Percentiles rank a stretch among this genome's conserved stretches.
These are phyloP conservation scores for Nyctanthes arbortristis DNA, from an alignment of 257 asterid species.

Conservation along the genomic window DNA sequence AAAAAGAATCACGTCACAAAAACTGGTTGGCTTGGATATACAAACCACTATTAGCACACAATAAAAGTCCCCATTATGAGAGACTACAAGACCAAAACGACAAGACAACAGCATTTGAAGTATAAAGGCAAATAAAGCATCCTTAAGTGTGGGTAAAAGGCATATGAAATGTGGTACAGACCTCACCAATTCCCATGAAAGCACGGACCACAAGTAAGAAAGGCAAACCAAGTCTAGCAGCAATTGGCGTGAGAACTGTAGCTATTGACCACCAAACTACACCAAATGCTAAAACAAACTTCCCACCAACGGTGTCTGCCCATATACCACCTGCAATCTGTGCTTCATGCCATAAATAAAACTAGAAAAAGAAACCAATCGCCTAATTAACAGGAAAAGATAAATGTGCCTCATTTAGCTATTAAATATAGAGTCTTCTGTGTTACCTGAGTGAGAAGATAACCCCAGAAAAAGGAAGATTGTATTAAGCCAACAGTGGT, in stretches of 20 bases:
- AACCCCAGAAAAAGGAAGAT: conserved; percentile 93
- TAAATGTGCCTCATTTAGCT: background rate
- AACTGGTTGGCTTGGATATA: background rate
- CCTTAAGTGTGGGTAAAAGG: conserved; percentile 5
- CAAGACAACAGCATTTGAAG: conserved; percentile 1
- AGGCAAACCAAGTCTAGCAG: conserved; percentile 83
- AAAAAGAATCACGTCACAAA: background rate
- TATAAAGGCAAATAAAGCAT: conserved; percentile 2
- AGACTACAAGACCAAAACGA: conserved; percentile 15
- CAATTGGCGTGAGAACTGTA: conserved; percentile 76
- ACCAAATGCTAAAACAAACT: conserved; percentile 79
- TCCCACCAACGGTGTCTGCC: conserved; percentile 97
- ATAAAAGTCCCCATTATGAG: background rate
- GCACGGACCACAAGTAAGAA: conserved; percentile 85
- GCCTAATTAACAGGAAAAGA: background rate
- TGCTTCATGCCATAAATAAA: conserved; percentile 25
- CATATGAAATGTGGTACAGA: conserved; percentile 29
- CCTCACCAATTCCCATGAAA: conserved; percentile 96
- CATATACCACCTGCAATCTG: conserved; percentile 97
- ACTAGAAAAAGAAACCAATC: conserved; percentile 18
- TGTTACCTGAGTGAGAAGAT: conserved; percentile 89
- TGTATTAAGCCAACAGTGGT: conserved; percentile 88
- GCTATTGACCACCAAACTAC: conserved; percentile 98
- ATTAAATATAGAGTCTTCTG: conserved; percentile 10
- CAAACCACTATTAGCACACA: conserved; percentile 2